Evolutionary conservation across 192 early-diverging fungal genomes (phyloP).

Genomic region (Backusella australiensis): DNA sequence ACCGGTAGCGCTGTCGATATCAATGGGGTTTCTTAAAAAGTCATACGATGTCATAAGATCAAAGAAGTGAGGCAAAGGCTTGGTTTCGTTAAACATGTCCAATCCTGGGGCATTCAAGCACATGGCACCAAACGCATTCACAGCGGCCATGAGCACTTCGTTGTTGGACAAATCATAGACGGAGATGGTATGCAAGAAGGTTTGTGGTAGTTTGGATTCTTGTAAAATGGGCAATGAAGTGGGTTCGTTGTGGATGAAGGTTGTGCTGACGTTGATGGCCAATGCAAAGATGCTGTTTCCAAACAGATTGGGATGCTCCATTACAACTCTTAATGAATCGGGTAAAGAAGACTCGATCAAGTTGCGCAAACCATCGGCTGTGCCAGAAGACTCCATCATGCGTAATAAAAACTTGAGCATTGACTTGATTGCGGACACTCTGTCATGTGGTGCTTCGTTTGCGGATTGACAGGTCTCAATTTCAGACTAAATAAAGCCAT

Average conservation of each 20-base stretch:
- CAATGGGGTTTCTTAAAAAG: constrained; percentile 74
- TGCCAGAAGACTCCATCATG: constrained; percentile 92
- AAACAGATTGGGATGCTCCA: constrained; percentile 74
- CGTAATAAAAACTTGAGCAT: constrained; percentile 91
- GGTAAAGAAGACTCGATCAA: constrained; percentile 90
- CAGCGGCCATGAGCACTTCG: constrained; percentile 68
- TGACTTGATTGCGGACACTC: constrained; percentile 76
- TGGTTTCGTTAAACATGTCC: constrained; percentile 73
- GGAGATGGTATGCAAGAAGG: constrained; percentile 69
- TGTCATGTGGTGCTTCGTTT: constrained; percentile 61
- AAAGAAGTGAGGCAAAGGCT: constrained; percentile 73
- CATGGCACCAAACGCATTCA: constrained; percentile 94
- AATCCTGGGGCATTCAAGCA: constrained; percentile 89
- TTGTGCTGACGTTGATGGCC: constrained; percentile 91
- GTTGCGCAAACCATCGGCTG: constrained; percentile 89
- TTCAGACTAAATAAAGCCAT: constrained; percentile 43
- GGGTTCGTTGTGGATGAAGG: constrained; percentile 98
- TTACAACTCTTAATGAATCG: constrained; percentile 64
- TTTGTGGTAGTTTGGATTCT: constrained; percentile 84
- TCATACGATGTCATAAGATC: constrained; percentile 72
- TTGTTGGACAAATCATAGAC: constrained; percentile 39
- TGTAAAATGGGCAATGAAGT: constrained; percentile 93
- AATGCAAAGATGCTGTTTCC: constrained; percentile 82
- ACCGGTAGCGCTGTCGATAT: constrained; percentile 79
- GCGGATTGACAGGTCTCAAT: constrained; percentile 46